These are phyloP conservation scores for Magnusiomyces suaveolens DNA, from an alignment of 1,139 yeast species.

Conservation along the genomic window DNA sequence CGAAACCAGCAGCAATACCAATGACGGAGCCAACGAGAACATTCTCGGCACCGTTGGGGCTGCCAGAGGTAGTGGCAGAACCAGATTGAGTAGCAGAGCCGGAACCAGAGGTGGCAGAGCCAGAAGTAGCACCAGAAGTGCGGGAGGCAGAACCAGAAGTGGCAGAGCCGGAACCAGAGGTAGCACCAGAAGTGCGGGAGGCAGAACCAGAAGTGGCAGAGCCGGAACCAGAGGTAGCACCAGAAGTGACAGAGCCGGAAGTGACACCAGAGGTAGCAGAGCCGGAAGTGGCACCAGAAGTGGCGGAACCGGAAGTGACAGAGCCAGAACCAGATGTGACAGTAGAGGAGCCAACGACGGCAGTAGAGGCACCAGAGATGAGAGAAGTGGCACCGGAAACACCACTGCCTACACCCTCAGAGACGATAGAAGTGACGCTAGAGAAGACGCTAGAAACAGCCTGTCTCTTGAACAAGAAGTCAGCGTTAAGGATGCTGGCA, in stretches of 20 bases:
- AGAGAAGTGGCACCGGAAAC: not conserved
- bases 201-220: not conserved
- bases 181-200: not conserved
- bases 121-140: not conserved
- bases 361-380: not conserved
- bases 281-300: not conserved
- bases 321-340: not conserved
- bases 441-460: not conserved
- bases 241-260: not conserved
- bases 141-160: not conserved
- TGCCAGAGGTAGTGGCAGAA: not conserved
- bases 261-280: not conserved
- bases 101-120: not conserved
- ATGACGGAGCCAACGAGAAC: not conserved
- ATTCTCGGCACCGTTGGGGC: not conserved
- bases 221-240: not conserved
- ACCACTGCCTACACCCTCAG: too few species aligned
- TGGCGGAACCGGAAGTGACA: not conserved
- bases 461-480: constrained; percentile 28
- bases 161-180: not conserved
- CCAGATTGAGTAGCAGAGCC: not conserved
- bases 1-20: not conserved
- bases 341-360: not conserved
- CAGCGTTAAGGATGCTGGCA: constrained; percentile 78
- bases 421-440: not conserved